Evolutionary conservation across 768 basidiomycete species (phyloP), one percentile per base, ranked within the genome.

Genomic region (Clitopilus passeckerianus): DNA sequence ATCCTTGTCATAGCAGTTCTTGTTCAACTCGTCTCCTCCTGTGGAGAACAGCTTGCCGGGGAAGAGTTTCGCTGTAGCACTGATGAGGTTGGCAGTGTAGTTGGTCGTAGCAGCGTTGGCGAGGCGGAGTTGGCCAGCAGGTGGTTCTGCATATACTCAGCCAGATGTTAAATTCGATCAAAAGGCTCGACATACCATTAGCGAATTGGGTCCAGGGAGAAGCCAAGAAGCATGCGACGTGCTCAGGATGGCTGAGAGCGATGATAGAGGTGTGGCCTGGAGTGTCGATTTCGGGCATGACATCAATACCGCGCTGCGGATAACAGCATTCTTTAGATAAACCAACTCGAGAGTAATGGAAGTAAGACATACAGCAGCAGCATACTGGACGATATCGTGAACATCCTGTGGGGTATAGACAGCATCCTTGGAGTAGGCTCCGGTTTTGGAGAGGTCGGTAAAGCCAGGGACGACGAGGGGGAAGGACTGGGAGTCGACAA

Each of bases 1-100:
- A 63, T 94, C 91, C 14, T 86, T 66, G 59, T 61, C 61, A 54
- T 90, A 93, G 67, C 90, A 91, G 6, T 76, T 76, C 6, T 72
- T 66, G 59, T 93, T 93, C 64, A 93, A 70, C 65, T 93, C 91
- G 64, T 94, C 92, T 0, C 93, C 93, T 0, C 93, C 93, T 0
- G 91, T 90, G 62, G 84, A 84, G 66, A 95, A 86, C 60, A 89
- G 80, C 44, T 69, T 76, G 5, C 84, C 83, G 0, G 80, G 77
- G 54, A 90, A 75, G 41, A 81, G 69, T 4, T 71, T 69, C 0
- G 86, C 80, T 5, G 83, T 77, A 1, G 82, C 72, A 4, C 70
- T 72, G 64, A 93, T 70, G 14, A 94, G 72, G 1, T 70, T 70
- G 0, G 77, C 67, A 0, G 86, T 83, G 62, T 91, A 93, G n/a